A percentile compares a stretch with the other conserved stretches of the same genome.
Conservation (phyloP, 495 filamentous ascomycete species). For the Hypoxylon trugodes region DNA sequence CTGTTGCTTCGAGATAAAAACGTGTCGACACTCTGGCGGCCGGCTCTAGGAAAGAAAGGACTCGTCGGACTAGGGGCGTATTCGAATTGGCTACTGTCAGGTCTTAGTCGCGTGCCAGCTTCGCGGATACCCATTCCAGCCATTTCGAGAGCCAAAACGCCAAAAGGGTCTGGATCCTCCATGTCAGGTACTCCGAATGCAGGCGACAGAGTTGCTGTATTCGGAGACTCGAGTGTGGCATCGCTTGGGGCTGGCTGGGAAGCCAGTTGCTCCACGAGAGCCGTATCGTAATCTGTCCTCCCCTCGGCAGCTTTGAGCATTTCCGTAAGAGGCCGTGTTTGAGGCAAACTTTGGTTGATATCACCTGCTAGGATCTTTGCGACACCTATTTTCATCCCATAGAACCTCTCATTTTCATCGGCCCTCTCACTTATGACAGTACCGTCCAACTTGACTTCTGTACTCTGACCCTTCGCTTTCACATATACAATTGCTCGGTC, state of each 20-base stretch:
- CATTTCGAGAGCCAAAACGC: conserved; percentile 83
- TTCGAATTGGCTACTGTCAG: conserved; percentile 78
- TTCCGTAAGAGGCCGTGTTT: conserved; percentile 72
- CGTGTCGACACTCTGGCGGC: conserved; percentile 74
- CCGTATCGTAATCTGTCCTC: conserved; percentile 72
- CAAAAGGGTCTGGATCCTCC: conserved; percentile 88
- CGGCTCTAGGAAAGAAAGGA: conserved; percentile 74
- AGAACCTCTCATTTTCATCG: conserved; percentile 91
- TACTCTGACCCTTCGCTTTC: conserved; percentile 85
- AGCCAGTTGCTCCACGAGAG: conserved; percentile 55
- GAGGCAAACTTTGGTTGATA: conserved; percentile 70
- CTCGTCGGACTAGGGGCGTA: conserved; percentile 79
- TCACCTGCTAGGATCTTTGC: conserved; percentile 84
- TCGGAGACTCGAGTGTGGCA: conserved; percentile 65
- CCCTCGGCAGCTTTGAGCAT: conserved; percentile 89
- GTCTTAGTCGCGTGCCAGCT: conserved; percentile 75
- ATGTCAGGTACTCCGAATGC: conserved; percentile 79
- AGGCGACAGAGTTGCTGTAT: conserved; percentile 41
- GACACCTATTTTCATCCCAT: conserved; percentile 75
- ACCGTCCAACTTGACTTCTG: conserved; percentile 82
- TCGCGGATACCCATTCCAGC: conserved; percentile 87
- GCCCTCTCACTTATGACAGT: conserved; percentile 84
- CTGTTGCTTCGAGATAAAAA: conserved; percentile 68
- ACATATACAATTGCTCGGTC: conserved; percentile 86
- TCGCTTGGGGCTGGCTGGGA: conserved; percentile 77